phyloP scores from a whole-genome alignment of 1,139 yeast genomes.

The Diutina sp. region DNA sequence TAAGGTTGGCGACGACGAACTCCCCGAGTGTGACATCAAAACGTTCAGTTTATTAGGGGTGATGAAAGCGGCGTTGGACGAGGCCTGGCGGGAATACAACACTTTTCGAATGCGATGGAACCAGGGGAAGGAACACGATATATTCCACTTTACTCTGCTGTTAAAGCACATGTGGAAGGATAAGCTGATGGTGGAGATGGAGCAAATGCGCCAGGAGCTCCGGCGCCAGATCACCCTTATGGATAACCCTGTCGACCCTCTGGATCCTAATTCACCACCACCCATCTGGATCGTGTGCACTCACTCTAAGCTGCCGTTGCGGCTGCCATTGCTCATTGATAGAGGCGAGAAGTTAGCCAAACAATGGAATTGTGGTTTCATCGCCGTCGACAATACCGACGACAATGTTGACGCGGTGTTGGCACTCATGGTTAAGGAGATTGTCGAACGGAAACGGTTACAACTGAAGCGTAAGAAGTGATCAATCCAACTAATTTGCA shows the following conservation, averaged over 20 bases:
- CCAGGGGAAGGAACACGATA: conserved; percentile 52
- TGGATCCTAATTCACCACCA: conserved; percentile 42
- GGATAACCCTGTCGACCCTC: conserved; percentile 27
- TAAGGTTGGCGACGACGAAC: neutral
- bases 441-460: conserved; percentile 27
- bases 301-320: conserved; percentile 38
- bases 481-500: neutral
- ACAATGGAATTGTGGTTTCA: conserved; percentile 53
- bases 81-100: conserved; percentile 63
- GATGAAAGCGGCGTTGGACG: conserved; percentile 43
- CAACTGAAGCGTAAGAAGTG: conserved; percentile 1
- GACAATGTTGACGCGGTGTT: conserved; percentile 43
- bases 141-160: conserved; percentile 45
- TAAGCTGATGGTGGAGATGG: neutral
- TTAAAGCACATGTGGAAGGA: conserved; percentile 28
- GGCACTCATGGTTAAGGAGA: conserved; percentile 45
- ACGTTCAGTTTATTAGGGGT: conserved; percentile 34
- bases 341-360: conserved; percentile 43
- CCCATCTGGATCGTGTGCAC: conserved; percentile 60
- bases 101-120: conserved; percentile 43
- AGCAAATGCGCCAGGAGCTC: conserved; percentile 5
- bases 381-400: conserved; percentile 37
- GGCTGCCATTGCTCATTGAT: conserved; percentile 44
- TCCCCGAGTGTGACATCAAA: conserved; percentile 11
- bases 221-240: conserved; percentile 8